These are phyloP conservation scores for Alternaria brassicae DNA, from an alignment of 2,329 filamentous ascomycete species.

Conservation along the genomic window DNA sequence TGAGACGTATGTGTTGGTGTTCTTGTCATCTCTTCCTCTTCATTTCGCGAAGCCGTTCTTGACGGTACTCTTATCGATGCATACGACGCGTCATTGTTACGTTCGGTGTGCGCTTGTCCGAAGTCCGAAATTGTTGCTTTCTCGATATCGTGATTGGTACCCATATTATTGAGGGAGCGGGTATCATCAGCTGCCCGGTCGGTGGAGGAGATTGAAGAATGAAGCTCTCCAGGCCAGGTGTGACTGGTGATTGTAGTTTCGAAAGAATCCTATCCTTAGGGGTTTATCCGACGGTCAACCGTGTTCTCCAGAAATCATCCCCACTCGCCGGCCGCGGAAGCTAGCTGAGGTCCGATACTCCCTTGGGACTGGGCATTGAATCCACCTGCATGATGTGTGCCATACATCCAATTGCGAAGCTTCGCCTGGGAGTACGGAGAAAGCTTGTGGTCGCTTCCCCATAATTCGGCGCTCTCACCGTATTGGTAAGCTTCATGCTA, in stretches of 20 bases:
- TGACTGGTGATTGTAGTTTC: background rate
- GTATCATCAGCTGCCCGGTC: too few species aligned
- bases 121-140: slow-evolving; percentile 14
- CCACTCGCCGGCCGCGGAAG: slow-evolving; percentile 31
- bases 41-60: background rate
- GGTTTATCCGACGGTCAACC: slow-evolving; percentile 17
- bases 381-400: background rate
- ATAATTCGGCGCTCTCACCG: slow-evolving; percentile 13
- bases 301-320: background rate
- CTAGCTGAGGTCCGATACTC: slow-evolving; percentile 17
- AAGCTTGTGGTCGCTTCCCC: background rate
- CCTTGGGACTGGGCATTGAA: background rate
- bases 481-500: slow-evolving; percentile 7
- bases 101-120: background rate
- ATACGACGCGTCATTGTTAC: slow-evolving; percentile 8
- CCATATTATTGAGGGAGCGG: background rate
- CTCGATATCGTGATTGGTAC: slow-evolving; percentile 22
- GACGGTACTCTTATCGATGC: slow-evolving; percentile 12
- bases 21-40: slow-evolving; percentile 17
- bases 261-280: slow-evolving; percentile 8
- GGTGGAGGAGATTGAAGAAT: background rate
- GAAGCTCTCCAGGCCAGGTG: background rate
- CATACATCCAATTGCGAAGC: slow-evolving; percentile 3
- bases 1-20: slow-evolving; percentile 14
- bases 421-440: background rate